Evolutionary conservation across 1,139 yeast genomes (phyloP).

Genomic region (Martiniozyma asiatica): DNA sequence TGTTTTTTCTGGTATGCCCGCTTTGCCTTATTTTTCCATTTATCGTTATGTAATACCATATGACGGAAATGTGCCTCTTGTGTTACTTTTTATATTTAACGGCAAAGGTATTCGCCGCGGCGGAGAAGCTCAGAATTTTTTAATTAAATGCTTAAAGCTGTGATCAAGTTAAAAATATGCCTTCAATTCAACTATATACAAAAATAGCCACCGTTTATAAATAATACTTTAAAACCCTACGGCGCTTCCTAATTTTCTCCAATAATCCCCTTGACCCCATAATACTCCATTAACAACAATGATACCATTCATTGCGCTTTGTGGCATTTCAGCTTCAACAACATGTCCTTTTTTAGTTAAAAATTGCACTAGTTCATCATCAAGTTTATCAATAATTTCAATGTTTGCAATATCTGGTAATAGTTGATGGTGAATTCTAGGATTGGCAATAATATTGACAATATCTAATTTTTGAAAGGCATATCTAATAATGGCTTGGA

Average conservation of each 20-base stretch:
- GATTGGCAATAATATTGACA: conserved; percentile 84
- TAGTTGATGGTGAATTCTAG: conserved; percentile 77
- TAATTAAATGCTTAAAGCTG: no score
- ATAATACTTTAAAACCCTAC: conserved; percentile 22
- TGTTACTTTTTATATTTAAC: no score
- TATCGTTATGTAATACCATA: conserved; percentile 26
- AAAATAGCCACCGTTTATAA: no score
- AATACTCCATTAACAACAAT: conserved; percentile 12
- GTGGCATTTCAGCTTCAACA: conserved; percentile 21
- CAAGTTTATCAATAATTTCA: conserved; percentile 29
- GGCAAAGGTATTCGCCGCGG: no score
- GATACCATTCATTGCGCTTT: conserved; percentile 32
- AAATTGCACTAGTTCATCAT: conserved; percentile 12
- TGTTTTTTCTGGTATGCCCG: conserved; percentile 21
- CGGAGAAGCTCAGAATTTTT: no score
- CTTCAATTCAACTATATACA: no score
- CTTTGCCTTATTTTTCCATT: conserved; percentile 25
- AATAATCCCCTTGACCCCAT: conserved; percentile 30
- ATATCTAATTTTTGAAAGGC: conserved; percentile 46
- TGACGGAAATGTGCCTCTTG: no score
- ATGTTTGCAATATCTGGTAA: conserved; percentile 58
- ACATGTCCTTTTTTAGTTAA: conserved; percentile 23
- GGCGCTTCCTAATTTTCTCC: conserved; percentile 33
- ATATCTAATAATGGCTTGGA: conserved; percentile 64
- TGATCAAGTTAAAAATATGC: no score